Evolutionary conservation across 768 basidiomycete genomes (phyloP).

Genomic region (Russula virescens): DNA sequence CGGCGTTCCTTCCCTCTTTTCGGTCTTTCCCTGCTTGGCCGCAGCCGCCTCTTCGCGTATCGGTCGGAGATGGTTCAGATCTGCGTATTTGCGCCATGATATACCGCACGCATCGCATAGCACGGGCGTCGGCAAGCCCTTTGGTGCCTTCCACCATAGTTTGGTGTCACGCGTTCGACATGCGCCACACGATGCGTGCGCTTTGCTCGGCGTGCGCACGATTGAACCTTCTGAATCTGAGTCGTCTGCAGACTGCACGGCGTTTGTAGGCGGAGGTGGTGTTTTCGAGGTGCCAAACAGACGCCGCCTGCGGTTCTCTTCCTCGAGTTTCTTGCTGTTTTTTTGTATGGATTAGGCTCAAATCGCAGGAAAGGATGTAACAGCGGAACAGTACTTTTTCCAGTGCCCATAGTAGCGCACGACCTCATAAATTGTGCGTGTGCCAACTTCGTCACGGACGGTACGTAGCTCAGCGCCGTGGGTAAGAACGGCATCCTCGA

Average conservation of each 20-base stretch:
- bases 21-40: conserved; percentile 32
- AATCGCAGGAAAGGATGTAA: not conserved
- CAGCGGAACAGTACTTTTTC: conserved; percentile 56
- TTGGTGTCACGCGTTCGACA: conserved; percentile 77
- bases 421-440: conserved; percentile 66
- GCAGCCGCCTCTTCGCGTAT: conserved; percentile 59
- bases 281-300: conserved; percentile 10
- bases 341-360: not conserved
- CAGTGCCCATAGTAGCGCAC: conserved; percentile 82
- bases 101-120: conserved; percentile 84
- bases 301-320: conserved; percentile 44
- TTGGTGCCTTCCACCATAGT: conserved; percentile 90
- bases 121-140: conserved; percentile 68
- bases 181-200: conserved; percentile 65
- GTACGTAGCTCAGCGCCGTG: conserved; percentile 77
- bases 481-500: conserved; percentile 67
- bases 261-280: not conserved
- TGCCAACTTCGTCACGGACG: conserved; percentile 67
- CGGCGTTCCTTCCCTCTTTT: conserved; percentile 60
- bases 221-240: conserved; percentile 77
- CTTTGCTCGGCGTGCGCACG: conserved; percentile 49
- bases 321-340: conserved; percentile 56
- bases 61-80: conserved; percentile 64
- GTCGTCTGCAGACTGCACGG: conserved; percentile 14
- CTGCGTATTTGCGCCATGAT: conserved; percentile 92